phyloP scores from a whole-genome alignment of 2,329 filamentous ascomycete species.

The Trichoderma koningii region DNA sequence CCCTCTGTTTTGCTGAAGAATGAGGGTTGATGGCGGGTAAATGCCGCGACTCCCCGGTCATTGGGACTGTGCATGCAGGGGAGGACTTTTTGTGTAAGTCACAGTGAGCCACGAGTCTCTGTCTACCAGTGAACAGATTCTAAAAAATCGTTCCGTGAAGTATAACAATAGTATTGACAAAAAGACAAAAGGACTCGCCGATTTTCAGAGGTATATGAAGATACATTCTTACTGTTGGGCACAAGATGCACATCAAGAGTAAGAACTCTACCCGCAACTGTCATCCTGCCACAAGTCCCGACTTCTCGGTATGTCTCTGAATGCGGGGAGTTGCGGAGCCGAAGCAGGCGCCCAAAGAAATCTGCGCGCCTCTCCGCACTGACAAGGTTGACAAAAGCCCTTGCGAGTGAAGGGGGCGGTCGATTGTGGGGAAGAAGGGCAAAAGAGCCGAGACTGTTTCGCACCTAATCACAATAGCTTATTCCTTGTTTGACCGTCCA shows the following conservation, averaged over 20 bases:
- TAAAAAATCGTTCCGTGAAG: no score
- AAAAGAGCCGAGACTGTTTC: slow-evolving; percentile 15
- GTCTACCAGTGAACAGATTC: no score
- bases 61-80: not conserved
- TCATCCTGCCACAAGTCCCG: slow-evolving; percentile 13
- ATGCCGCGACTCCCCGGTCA: slow-evolving; percentile 24
- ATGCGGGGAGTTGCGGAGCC: slow-evolving; percentile 28
- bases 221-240: no score
- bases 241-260: not conserved
- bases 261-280: no score
- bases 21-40: not conserved
- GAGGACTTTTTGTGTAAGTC: not conserved
- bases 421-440: slow-evolving; percentile 22
- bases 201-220: no score
- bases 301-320: slow-evolving; percentile 10
- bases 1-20: not conserved
- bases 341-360: slow-evolving; percentile 1
- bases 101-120: not conserved
- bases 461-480: not conserved
- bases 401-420: not conserved
- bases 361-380: slow-evolving; percentile 13
- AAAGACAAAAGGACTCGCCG: no score
- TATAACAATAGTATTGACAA: no score
- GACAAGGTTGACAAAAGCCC: slow-evolving; percentile 5
- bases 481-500: slow-evolving; percentile 1